Conservation (phyloP, 2,329 filamentous ascomycete species). For the Tolypocladium inflatum region DNA sequence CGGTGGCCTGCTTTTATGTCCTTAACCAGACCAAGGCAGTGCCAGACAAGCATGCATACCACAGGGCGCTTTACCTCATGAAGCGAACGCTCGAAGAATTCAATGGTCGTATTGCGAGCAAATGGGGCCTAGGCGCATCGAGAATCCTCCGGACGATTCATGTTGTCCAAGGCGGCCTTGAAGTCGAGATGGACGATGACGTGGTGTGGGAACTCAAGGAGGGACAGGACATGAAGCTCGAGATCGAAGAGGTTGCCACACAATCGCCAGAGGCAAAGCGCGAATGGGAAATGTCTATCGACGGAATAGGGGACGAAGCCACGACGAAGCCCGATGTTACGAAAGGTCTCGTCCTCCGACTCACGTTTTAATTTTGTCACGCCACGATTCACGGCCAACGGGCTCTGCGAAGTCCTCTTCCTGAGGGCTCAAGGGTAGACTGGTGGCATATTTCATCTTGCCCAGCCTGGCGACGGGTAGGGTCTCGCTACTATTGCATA, state of each 20-base stretch:
- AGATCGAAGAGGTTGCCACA: conserved; percentile 43
- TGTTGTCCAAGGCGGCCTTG: conserved; percentile 63
- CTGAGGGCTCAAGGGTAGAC: background rate
- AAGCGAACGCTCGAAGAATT: conserved; percentile 70
- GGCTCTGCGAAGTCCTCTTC: background rate
- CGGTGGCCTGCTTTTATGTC: conserved; percentile 84
- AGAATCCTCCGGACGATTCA: conserved; percentile 64
- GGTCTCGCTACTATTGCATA: background rate
- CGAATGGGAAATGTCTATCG: conserved; percentile 55
- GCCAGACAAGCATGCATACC: conserved; percentile 49
- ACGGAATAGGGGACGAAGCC: conserved; percentile 27
- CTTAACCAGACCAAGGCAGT: conserved; percentile 43
- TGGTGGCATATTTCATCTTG: background rate
- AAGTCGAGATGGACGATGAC: conserved; percentile 85
- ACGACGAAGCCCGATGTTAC: background rate
- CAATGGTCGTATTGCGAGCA: conserved; percentile 60
- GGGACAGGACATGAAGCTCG: conserved; percentile 82
- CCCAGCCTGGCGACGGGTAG: background rate
- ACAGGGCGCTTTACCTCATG: conserved; percentile 79
- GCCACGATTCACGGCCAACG: background rate
- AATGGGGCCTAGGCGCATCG: conserved; percentile 69
- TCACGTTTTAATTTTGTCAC: background rate
- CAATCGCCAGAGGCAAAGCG: conserved; percentile 29
- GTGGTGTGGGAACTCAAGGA: conserved; percentile 75
- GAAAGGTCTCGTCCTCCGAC: conserved; percentile 1